Base-by-base conservation (phyloP, 495 filamentous ascomycete species). In the Aspergillus indologenus region DNA sequence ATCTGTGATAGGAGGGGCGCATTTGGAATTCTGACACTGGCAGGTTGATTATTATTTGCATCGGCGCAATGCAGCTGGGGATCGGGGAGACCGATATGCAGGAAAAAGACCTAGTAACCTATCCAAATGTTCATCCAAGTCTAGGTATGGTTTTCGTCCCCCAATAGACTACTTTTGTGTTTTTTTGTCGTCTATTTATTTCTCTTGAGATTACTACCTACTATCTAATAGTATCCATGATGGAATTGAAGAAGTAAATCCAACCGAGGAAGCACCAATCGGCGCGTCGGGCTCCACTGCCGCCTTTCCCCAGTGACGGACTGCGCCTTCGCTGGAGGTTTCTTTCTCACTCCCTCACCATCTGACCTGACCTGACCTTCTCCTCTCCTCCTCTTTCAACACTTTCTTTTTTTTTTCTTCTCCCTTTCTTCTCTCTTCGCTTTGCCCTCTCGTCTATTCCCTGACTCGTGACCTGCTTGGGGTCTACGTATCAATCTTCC, bases 291-390 rank as follows among this genome's bases (percentile, higher is more conserved):
- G 11, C 45, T 14, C 45, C 45, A 47, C 22, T 23, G 45, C 45
- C 45, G 45, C 45, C 45, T 48, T 48, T 23, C 17, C 45, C 20
- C 20, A 40, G 6, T 40, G 34, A 40, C 34, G 5, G 34, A 40
- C 47, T 50, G 47, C 61, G 56, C 46, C 59, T 31, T 47, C 50
- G 60, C 57, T 54, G 46, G 54, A 52, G 54, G 29, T 61, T 22
- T 51, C 20, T 42, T 20, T 42, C 48, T 50, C 29, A 12, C 19
- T 40, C 29, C 43, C 24, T 24, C 59, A 54, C 54, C 63, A 55
- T 65, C 62, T 56, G 23, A 34, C 48, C 47, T 51, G 26, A 29
- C 26, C n/a, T 29, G 26, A 29, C 26, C 26, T 29, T 29, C 26
- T 29, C 9, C 9, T 29, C 56, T 46, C 45, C 55, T 53, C 23